Evolutionary conservation across 148 eudicot genomes (phyloP).

Genomic region (Silene uniflora): DNA sequence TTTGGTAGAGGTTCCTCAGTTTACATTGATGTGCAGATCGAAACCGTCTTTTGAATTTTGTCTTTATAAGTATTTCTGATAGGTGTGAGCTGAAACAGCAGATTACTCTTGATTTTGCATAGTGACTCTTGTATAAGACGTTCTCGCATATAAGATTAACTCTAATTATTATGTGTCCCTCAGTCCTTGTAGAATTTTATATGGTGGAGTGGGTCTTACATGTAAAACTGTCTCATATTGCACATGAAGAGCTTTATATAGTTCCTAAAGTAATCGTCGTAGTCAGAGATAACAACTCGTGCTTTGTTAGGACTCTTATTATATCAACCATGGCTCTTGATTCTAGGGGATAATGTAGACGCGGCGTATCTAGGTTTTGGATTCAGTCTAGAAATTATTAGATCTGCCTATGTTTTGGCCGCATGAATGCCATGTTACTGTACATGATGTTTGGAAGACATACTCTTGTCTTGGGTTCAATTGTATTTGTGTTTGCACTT

Average conservation of each 20-base stretch:
- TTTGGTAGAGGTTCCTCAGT: neutral
- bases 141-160: too few relatives aligned
- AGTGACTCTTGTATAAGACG: too few relatives aligned
- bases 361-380: neutral
- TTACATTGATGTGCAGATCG: neutral
- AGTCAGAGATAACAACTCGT: neutral
- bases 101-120: neutral
- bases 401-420: neutral
- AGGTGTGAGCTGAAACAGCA: neutral
- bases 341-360: neutral
- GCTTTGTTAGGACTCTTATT: neutral
- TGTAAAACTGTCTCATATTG: too few relatives aligned
- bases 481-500: too few relatives aligned
- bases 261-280: neutral
- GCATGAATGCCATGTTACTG: neutral
- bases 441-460: neutral
- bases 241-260: neutral
- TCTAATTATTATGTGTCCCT: too few relatives aligned
- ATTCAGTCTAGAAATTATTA: neutral
- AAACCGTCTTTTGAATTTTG: too few relatives aligned
- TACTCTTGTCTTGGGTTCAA: neutral
- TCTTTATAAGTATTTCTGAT: neutral
- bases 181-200: too few relatives aligned
- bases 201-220: too few relatives aligned
- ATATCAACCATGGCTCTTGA: neutral